Conservation (phyloP, 257 asterid genomes). For the Solanum gandarillasii region DNA sequence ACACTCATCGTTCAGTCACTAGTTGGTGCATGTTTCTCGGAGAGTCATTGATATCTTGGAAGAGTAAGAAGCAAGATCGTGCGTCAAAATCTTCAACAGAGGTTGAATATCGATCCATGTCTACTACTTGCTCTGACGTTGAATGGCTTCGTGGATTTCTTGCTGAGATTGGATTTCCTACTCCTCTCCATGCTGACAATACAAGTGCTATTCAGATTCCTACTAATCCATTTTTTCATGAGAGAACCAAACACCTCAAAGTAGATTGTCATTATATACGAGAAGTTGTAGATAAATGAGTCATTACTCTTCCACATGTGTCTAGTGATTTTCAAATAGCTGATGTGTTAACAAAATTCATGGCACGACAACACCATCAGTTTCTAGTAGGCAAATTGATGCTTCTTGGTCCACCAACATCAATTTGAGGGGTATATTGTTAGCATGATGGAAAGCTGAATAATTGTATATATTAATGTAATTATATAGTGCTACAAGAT, state of each 20-base stretch:
- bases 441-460: background rate
- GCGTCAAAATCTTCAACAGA: background rate
- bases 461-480: background rate
- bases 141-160: background rate
- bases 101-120: background rate
- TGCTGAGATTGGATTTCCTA: background rate
- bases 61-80: background rate
- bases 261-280: background rate
- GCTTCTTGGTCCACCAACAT: background rate
- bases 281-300: background rate
- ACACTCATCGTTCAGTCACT: background rate
- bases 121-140: background rate
- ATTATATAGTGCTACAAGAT: background rate
- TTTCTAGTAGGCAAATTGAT: background rate
- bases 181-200: background rate
- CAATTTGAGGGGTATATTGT: background rate
- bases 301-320: background rate
- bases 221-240: background rate
- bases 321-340: too few relatives aligned
- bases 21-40: background rate
- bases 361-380: background rate
- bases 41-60: background rate
- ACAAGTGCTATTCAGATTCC: background rate
- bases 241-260: background rate
- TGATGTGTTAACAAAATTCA: background rate